Evolutionary conservation across 2,329 filamentous ascomycete species (phyloP).

Genomic region (Tolypocladium sp.): DNA sequence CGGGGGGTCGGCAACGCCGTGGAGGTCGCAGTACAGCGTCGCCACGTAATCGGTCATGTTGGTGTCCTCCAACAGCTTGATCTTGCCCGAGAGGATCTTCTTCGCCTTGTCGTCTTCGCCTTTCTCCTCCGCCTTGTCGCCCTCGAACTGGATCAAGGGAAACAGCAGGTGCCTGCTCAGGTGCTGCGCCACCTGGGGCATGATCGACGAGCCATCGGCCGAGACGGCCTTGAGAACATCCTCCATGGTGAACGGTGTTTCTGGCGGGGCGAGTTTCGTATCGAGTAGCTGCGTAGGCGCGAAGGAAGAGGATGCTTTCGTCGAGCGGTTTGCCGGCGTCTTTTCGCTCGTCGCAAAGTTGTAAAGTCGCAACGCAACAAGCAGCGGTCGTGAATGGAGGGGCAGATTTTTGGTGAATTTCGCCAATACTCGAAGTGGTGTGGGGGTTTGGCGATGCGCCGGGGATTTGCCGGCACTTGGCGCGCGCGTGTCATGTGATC

Average conservation of each 20-base stretch:
- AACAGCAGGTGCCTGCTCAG: constrained; percentile 96
- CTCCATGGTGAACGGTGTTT: constrained; percentile 23
- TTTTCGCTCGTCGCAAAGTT: constrained; percentile 1
- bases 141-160: constrained; percentile 87
- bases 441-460: constrained; percentile 20
- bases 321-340: background rate
- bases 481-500: constrained; percentile 26
- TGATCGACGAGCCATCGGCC: constrained; percentile 66
- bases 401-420: constrained; percentile 34
- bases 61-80: constrained; percentile 88
- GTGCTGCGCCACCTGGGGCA: constrained; percentile 82
- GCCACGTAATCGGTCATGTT: constrained; percentile 99
- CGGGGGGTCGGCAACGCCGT: constrained; percentile 68
- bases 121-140: constrained; percentile 71
- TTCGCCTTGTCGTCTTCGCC: constrained; percentile 47
- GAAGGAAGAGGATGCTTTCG: background rate
- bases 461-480: constrained; percentile 21
- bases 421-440: constrained; percentile 27
- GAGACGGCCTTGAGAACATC: constrained; percentile 40
- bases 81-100: constrained; percentile 79
- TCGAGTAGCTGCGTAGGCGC: background rate
- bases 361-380: constrained; percentile 7
- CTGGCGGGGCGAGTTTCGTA: constrained; percentile 3
- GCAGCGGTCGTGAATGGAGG: constrained; percentile 23
- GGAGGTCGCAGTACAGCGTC: constrained; percentile 80